Percentiles rank a stretch among this genome's conserved stretches.
Evolutionary conservation across 129 eudicot species (phyloP).

Genomic region (Smallanthus sonchifolius): DNA sequence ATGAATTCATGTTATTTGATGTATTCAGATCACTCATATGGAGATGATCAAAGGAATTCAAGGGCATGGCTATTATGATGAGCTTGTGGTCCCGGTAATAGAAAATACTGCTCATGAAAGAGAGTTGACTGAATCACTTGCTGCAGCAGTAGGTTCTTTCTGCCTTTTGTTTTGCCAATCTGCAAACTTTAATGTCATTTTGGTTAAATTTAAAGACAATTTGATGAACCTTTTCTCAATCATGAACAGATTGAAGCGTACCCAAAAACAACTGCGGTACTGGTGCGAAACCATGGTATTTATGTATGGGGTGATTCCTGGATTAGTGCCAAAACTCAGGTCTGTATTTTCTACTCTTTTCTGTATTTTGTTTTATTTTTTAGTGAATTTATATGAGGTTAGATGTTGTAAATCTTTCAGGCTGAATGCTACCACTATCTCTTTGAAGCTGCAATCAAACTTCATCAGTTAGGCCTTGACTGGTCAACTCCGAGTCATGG

Average conservation of each 20-base stretch:
- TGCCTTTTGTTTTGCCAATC: neutral
- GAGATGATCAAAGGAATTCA: constrained; percentile 99
- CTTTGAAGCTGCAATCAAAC: constrained; percentile 96
- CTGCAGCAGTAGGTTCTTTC: constrained; percentile 70
- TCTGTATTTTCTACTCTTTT: no score
- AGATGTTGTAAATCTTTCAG: constrained; percentile 27
- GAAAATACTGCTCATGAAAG: constrained; percentile 96
- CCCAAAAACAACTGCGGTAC: constrained; percentile 96
- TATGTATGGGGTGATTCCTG: constrained; percentile 97
- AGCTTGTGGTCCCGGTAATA: constrained; percentile 91
- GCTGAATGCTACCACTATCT: constrained; percentile 98
- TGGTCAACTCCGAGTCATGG: constrained; percentile 91
- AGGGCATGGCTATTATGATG: constrained; percentile 98
- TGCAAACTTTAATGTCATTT: neutral
- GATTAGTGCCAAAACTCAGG: constrained; percentile 90
- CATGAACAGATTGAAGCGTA: constrained; percentile 77
- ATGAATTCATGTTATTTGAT: neutral
- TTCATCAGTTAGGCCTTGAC: constrained; percentile 91
- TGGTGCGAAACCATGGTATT: constrained; percentile 93
- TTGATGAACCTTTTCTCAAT: neutral
- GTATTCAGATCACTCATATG: constrained; percentile 86
- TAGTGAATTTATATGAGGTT: no score
- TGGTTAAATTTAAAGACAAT: neutral
- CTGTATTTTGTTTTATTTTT: no score
- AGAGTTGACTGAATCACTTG: constrained; percentile 91